Evolutionary conservation across 2,329 filamentous ascomycete genomes (phyloP), one percentile per base, ranked within the genome.

Genomic region (Septoria linicola): DNA sequence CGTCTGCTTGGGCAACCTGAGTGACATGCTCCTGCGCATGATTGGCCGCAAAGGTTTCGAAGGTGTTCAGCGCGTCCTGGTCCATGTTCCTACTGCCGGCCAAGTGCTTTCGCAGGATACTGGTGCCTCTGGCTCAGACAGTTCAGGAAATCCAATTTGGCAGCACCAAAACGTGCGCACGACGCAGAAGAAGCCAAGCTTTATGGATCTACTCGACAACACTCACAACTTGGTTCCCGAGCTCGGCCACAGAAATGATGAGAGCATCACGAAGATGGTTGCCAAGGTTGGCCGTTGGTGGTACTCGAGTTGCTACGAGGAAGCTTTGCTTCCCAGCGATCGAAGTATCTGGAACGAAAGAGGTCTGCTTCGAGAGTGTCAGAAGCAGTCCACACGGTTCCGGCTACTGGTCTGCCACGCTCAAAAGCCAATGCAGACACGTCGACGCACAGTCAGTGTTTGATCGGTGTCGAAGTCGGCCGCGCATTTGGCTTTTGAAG

Each of bases 241-340:
- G 17, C 48, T 58, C n/a, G 53, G 51, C 34, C 67, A 68, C n/a
- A 68, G 66, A 17, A 72, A 87, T 17, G 89, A 96, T 60, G 88
- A 90, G 65, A 85, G 83, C 59, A 96, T 97, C 65, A 89, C 89
- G 11, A 91, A 89, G 65, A 95, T 95, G 78, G 90, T 97, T 17
- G 87, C 90, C 13, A 86, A 84, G 57, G 92, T 97, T 8, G 92
- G 90, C 1, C 81, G 93, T 36, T 97, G 92, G 89, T 99, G 93
- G 93, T 97, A 96, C 71, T 88, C 83, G 8, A 83, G 87, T 45
- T 96, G 92, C 74, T 97, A 96, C 68, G 92, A 96, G 71, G 71
- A 77, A 53, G 68, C 73, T 25, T 61, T 76, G 3, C 65, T 67
- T 7, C 62, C 66, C 42, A 72, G 74, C 41, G 73, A 75, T 39